Base-by-base conservation (phyloP, 73 alveolate genomes). In the Blepharisma japonicum region DNA sequence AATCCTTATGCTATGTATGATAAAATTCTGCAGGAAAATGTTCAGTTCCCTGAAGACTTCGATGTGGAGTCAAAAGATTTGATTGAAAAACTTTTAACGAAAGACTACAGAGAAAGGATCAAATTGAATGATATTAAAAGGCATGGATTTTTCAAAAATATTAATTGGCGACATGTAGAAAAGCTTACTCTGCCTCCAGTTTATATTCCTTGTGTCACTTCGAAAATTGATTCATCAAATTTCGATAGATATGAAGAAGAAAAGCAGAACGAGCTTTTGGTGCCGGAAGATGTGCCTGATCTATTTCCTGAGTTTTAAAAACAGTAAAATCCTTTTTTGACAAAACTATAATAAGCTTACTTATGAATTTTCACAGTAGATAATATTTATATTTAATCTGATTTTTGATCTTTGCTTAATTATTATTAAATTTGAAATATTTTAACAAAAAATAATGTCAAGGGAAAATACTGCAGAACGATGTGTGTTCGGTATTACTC, bases 401-500 rank as follows among this genome's bases (percentile, higher is more conserved):
- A n/a, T 3, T 32, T 32, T 32, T 32, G 3, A 32, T 32, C 42
- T 32, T 32, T 1, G 42, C 42, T 32, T 32, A 32, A 32, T 32
- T 32, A 32, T 3, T 32, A 32, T 32, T 32, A 32, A 32, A 32
- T 1, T 32, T 32, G 42, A 32, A 32, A 32, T 32, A 32, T 32
- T 32, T 32, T 32, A 32, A 3, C 3, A 32, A 32, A n/a, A 32
- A 20, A 61, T 20, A 25, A 61, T 61, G 74, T 61, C 74, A 20
- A n/a, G 74, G 23, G 74, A 61, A 25, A 61, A 61, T 39, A 61
- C 74, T 18, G 74, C 74, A 20, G 74, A 61, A 61, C 14, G 74
- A 11, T 82, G 86, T 45, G 83, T 82, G 20, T 82, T 82, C 55
- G 83, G 88, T 81, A 81, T 53, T 20, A 0, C 20, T 54, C 49